Evolutionary conservation across 768 basidiomycete genomes (phyloP), one percentile per base, ranked within the genome.

Genomic region (Podaxis sp.): DNA sequence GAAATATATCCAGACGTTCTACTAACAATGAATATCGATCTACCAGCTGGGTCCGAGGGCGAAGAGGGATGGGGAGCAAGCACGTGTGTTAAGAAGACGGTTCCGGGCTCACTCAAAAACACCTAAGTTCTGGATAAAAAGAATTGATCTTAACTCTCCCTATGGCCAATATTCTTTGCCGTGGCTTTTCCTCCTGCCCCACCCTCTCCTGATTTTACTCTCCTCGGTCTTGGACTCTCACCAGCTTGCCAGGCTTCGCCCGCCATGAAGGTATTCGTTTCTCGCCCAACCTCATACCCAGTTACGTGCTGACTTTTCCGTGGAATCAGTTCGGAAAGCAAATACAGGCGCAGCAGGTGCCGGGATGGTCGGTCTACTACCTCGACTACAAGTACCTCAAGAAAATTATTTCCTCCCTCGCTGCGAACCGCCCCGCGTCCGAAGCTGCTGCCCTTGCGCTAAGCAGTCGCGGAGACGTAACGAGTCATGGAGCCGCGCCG

Each of bases 341-440:
- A 63, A 94, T 99, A 63, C 95, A 94, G 74, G 86, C 90, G 32
- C 91, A 96, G 72, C 94, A 97, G 78, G 88, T 98, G 57, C 95
- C 96, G 55, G 96, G 95, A 77, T 99, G 96, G 96, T 93, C 92
- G 28, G 72, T 80, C 46, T 93, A 92, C 78, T 98, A 98, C 76
- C 86, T 98, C 62, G 95, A 98, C 77, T 99, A 99, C 84, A 99
- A 99, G 79, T 90, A 90, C 68, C 82, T 97, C 72, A 97, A 97
- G 78, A 94, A 98, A 83, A 98, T 98, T 69, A 95, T 99, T 68
- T 96, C 95, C 62, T 97, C 95, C 13, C 84, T 98, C 63, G 87
- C 88, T 54, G 89, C 91, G 32, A 91, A 94, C 72, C 86, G 92
- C 61, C 93, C 94, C 5, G 91, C 91, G 51, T 88, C 93, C 6